Percentiles rank a stretch among this genome's conserved stretches.
These are phyloP conservation scores for Kodamaea nitidulidarum DNA, from an alignment of 805 yeast species.

Conservation along the genomic window DNA sequence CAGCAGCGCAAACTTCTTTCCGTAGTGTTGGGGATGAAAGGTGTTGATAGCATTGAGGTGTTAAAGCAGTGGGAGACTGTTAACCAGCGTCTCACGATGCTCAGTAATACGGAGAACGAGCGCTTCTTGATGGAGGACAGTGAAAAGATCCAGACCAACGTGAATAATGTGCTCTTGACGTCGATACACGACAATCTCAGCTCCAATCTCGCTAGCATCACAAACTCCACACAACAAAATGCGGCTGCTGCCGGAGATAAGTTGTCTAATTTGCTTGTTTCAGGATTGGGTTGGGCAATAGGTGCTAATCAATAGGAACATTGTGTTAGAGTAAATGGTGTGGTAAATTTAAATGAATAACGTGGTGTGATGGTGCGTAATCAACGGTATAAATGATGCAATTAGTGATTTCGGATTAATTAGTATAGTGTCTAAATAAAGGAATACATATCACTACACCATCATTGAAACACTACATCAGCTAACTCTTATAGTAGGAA, in stretches of 20 bases:
- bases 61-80: conserved; percentile 6
- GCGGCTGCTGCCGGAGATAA: conserved; percentile 42
- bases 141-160: conserved; percentile 18
- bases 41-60: conserved; percentile 24
- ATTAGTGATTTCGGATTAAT: no score
- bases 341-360: no score
- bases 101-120: conserved; percentile 6
- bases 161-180: conserved; percentile 17
- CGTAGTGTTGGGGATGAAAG: conserved; percentile 46
- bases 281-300: conserved; percentile 62
- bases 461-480: no score
- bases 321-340: neutral
- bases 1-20: conserved; percentile 47
- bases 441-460: no score
- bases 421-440: no score
- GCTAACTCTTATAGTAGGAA: no score
- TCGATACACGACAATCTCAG: conserved; percentile 5
- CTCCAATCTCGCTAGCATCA: conserved; percentile 10
- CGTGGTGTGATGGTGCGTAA: no score
- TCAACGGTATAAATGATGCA: no score
- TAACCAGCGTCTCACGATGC: conserved; percentile 4
- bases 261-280: conserved; percentile 46
- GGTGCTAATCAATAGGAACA: conserved; percentile 38
- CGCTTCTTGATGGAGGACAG: conserved; percentile 15
- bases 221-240: conserved; percentile 18